Conservation (phyloP, 768 basidiomycete genomes). For the Leccinum rimulosum region DNA sequence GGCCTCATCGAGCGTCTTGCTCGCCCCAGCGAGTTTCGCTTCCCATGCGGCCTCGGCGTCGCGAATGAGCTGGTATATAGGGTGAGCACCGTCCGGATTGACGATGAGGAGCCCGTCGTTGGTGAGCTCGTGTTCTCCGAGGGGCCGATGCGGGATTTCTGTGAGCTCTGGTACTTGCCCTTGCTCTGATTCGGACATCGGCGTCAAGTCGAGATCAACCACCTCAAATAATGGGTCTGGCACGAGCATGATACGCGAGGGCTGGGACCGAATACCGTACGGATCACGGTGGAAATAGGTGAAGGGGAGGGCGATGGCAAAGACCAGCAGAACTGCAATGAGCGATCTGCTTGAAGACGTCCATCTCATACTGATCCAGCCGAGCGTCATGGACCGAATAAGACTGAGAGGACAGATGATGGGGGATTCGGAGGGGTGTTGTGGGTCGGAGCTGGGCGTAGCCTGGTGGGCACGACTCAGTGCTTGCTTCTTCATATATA, state of each 20-base stretch:
- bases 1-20: slow-evolving; percentile 37
- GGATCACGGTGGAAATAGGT: neutral
- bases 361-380: slow-evolving; percentile 1
- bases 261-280: too few relatives aligned
- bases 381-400: neutral
- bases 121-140: slow-evolving; percentile 21
- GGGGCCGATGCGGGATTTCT: neutral
- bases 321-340: neutral
- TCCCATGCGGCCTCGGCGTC: slow-evolving; percentile 38
- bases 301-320: neutral
- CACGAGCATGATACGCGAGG: neutral
- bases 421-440: neutral
- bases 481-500: neutral
- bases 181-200: neutral
- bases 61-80: slow-evolving; percentile 42
- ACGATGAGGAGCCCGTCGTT: slow-evolving; percentile 34
- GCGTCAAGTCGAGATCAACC: neutral
- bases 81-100: slow-evolving; percentile 38
- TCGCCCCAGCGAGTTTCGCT: slow-evolving; percentile 32
- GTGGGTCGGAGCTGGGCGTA: neutral
- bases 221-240: neutral
- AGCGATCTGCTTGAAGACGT: neutral
- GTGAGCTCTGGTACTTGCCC: neutral
- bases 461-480: neutral
- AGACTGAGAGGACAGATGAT: neutral